Base-by-base conservation (phyloP, 768 basidiomycete species). In the Boletellus ananas region DNA sequence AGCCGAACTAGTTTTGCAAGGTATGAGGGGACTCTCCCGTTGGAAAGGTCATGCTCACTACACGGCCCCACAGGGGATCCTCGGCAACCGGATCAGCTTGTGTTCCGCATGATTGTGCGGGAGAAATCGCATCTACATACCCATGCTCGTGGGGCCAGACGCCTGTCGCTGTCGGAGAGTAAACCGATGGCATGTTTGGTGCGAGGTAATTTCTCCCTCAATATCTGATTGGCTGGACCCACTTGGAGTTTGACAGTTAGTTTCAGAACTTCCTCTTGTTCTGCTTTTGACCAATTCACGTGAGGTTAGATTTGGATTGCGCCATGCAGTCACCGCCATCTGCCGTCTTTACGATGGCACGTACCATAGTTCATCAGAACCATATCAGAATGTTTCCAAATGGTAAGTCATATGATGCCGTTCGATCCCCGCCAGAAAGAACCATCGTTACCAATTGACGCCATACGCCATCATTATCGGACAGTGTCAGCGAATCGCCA, bases 201-300 rank as follows among this genome's bases (percentile, higher is more conserved):
- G 42, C 18, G 29, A 20, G 33, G 6, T 21, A 41, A 18, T 34
- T 13, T 23, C 11, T 11, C 12, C 7, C 23, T 29, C 18, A 10
- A 20, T 25, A 0, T 27, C 17, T 35, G 49, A 56, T 59, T 43
- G 49, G 43, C 20, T 45, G 37, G 31, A 43, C 37, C 27, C 18
- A 45, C 27, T 37, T n/a, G 11, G 36, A 16, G 14, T 21, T 29
- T 38, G 35, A 42, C 45, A 47, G 45, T n/a, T 44, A 33, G 9
- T 44, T 41, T 46, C 20, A 39, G 40, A 20, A 20, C 7, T n/a
- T 34, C 27, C 35, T 48, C 8, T 54, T 51, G 48, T 50, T 50
- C 25, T 37, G 46, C 34, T 40, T 29, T 45, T 58, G 55, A 54
- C 51, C 42, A 35, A 21, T 58, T 45, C 43, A 50, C 41, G 13